These are phyloP conservation scores for Tillandsia fasciculata DNA, from an alignment of 176 grass and related monocot species.

Conservation along the genomic window DNA sequence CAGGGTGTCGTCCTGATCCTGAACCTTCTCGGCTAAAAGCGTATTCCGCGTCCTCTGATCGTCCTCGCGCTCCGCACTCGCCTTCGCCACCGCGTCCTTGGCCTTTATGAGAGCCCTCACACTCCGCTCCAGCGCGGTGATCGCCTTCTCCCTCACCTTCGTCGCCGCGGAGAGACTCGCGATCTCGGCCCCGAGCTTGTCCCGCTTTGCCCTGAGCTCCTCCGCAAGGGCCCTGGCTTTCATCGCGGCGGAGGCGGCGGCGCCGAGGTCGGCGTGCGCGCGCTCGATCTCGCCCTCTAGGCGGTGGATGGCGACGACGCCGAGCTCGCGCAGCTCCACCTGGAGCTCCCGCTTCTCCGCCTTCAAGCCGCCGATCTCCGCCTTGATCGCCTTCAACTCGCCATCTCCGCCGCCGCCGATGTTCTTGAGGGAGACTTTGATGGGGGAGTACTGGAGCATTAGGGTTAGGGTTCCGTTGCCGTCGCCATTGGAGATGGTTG, in stretches of 20 bases:
- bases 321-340: slow-evolving; percentile 18
- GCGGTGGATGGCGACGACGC: slow-evolving; percentile 18
- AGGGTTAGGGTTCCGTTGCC: not conserved
- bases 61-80: too few relatives aligned
- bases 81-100: too few relatives aligned
- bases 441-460: too few relatives aligned
- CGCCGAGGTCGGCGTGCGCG: slow-evolving; percentile 21
- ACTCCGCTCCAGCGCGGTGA: slow-evolving; percentile 15
- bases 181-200: slow-evolving; percentile 22
- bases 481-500: slow-evolving; percentile 18
- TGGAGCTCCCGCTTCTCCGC: slow-evolving; percentile 29
- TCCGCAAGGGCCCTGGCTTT: slow-evolving; percentile 6
- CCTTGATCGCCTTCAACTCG: too few relatives aligned
- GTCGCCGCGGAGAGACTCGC: too few relatives aligned
- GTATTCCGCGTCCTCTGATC: too few relatives aligned
- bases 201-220: slow-evolving; percentile 17
- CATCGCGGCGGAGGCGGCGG: slow-evolving; percentile 16
- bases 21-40: too few relatives aligned
- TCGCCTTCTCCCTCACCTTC: slow-evolving; percentile 15
- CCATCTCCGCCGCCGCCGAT: too few relatives aligned
- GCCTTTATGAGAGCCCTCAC: too few relatives aligned
- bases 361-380: slow-evolving; percentile 40
- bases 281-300: slow-evolving; percentile 26
- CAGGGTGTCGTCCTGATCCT: too few relatives aligned
- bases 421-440: too few relatives aligned